phyloP scores from a whole-genome alignment of 2,329 filamentous ascomycete species.

The Alternaria rosae region DNA sequence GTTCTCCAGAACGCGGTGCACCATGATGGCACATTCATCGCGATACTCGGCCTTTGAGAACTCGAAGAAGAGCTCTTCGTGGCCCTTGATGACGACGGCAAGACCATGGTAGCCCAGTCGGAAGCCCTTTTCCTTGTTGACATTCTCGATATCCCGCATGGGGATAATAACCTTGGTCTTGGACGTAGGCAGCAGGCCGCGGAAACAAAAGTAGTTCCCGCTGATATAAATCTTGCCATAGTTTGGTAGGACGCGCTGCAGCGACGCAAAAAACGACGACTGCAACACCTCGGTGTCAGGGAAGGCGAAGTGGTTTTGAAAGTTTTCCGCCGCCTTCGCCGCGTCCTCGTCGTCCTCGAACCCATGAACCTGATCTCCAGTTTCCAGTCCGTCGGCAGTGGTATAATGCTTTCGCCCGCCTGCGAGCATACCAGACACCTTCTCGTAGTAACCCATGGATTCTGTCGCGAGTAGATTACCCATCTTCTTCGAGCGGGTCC shows the following conservation, averaged over 20 bases:
- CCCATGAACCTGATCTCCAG: conserved; percentile 69
- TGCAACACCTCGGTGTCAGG: conserved; percentile 82
- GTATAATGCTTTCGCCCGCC: conserved; percentile 90
- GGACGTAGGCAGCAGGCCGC: conserved; percentile 86
- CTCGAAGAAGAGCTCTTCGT: conserved; percentile 97
- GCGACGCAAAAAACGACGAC: conserved; percentile 89
- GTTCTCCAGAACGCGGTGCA: conserved; percentile 78
- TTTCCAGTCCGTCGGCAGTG: conserved; percentile 68
- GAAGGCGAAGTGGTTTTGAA: conserved; percentile 89
- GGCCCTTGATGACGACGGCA: conserved; percentile 89
- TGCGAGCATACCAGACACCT: conserved; percentile 96
- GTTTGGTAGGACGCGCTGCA: conserved; percentile 87
- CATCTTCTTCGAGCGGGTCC: conserved; percentile 80
- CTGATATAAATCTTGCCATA: conserved; percentile 98
- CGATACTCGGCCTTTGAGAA: conserved; percentile 79
- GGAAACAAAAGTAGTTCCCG: conserved; percentile 86
- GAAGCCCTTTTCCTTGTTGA: conserved; percentile 94
- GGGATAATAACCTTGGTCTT: conserved; percentile 92
- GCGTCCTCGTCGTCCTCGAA: conserved; percentile 64
- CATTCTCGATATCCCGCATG: conserved; percentile 89
- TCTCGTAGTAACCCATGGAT: conserved; percentile 95
- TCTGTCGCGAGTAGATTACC: conserved; percentile 83
- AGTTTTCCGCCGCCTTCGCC: conserved; percentile 68
- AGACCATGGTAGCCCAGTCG: conserved; percentile 89
- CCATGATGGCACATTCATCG: conserved; percentile 86